Evolutionary conservation across 1,284 basidiomycete species (phyloP), one percentile per base, ranked within the genome.

Genomic region (Trichosporon faecale): DNA sequence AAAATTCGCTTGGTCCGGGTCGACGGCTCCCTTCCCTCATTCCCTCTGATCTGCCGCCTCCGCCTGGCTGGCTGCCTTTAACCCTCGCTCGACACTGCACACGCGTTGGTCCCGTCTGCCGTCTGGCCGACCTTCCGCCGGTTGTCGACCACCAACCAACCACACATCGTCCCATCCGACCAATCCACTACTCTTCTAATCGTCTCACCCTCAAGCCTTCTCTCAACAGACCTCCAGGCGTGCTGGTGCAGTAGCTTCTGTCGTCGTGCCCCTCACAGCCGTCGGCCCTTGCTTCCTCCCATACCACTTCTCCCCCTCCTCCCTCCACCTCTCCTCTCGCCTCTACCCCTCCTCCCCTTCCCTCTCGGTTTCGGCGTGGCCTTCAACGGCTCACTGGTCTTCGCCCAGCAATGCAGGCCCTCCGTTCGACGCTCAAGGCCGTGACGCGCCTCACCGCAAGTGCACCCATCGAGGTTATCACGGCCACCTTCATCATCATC

Each of bases 401-500:
- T 33, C 57, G 57, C 27, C 25, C 55, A 60, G 27, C 27, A 31
- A 61, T 61, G 57, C 57, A 61, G 57, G 57, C 69, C 23, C 69
- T 78, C n/a, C 79, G 80, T 55, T 77, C 78, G 46, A 68, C 77
- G n/a, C 75, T 83, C 70, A 61, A 79, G 61, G 75, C 78, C 9
- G 75, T 85, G 72, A 82, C 85, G 27, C 77, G 78, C 33, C 68
- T 84, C 5, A 81, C 83, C n/a, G 80, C 85, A 12, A 75, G 81
- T 9, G 81, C 81, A 11, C 88, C 88, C 11, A 88, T 88, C 77
- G 95, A 98, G 82, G 91, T 91, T 25, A 93, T 96, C 75, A 93
- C 96, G 68, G 88, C 89, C 78, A 91, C 92, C 84, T 93, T 90
- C 80, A 88, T 95, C 79, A 83, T 94, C 71, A 91, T 91, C 40